phyloP scores from a whole-genome alignment of 371 early-diverging fungal genomes.

The Sanchytrium tribonematis region DNA sequence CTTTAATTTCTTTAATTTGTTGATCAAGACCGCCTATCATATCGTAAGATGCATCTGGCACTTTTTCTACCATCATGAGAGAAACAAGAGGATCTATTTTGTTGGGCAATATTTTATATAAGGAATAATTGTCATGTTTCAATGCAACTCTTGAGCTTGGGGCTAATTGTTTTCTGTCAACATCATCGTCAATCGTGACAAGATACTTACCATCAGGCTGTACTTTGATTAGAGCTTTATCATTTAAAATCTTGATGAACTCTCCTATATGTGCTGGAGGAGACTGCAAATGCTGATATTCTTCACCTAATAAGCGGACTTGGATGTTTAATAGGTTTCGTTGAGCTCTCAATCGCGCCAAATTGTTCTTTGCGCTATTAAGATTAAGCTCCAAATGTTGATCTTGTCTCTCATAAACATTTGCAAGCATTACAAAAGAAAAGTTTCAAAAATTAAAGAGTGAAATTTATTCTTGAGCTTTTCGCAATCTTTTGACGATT shows the following conservation, averaged over 20 bases:
- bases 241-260: slow-evolving; percentile 96
- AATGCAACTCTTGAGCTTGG: slow-evolving; percentile 92
- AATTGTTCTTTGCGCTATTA: slow-evolving; percentile 31
- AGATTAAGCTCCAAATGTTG: slow-evolving; percentile 10
- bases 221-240: slow-evolving; percentile 90
- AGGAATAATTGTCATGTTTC: slow-evolving; percentile 56
- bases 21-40: slow-evolving; percentile 98
- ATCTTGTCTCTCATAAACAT: slow-evolving; percentile 11
- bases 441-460: background rate
- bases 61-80: slow-evolving; percentile 99
- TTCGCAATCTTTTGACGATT: background rate
- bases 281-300: slow-evolving; percentile 87
- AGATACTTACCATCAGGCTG: slow-evolving; percentile 98
- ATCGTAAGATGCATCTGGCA: slow-evolving; percentile 97
- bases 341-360: slow-evolving; percentile 92
- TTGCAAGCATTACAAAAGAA: slow-evolving; percentile 4
- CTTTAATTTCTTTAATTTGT: slow-evolving; percentile 98
- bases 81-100: slow-evolving; percentile 84
- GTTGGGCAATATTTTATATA: slow-evolving; percentile 77
- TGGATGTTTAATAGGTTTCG: slow-evolving; percentile 84
- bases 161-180: slow-evolving; percentile 72
- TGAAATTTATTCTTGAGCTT: background rate
- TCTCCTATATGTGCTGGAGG: slow-evolving; percentile 93
- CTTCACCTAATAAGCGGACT: slow-evolving; percentile 93
- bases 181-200: slow-evolving; percentile 65